Base-by-base conservation (phyloP, 306 rosid species). In the Prinsepia uniflora region DNA sequence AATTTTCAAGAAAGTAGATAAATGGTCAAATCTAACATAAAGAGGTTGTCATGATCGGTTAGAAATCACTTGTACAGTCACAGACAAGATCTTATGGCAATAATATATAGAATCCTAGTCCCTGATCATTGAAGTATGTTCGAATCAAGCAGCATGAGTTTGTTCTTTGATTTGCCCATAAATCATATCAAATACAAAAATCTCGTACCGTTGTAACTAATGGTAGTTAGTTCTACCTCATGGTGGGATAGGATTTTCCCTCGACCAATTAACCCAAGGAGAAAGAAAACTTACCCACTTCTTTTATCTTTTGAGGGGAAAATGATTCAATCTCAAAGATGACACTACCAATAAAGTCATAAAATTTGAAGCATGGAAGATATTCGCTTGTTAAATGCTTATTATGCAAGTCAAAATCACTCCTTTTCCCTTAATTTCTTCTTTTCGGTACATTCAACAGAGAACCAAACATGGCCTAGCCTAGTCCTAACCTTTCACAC, bases 1-100 rank as follows among this genome's bases (percentile, higher is more conserved):
- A n/a, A 24, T 50, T 67, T 17, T 7, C 70, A 66, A 15, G 20
- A 47, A 65, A 46, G 24, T 30, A 66, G 20, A 24, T 4, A 65
- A 44, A 47, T 3, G 8, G 5, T 46, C 12, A 39, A 62, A 59
- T 40, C 6, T 62, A 15, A 39, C 47, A 46, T 14, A 40, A 12
- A 54, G 3, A n/a, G 15, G 24, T 73, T 20, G 40, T 52, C 20
- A 66, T 56, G 63, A 47, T n/a, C 41, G 39, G 65, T 63, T 78
- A 48, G 56, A 66, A 19, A 67, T 43, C 41, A 39, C 4, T 63
- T 53, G 5, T 45, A 39, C 34, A 5, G 12, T 53, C 42, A 36
- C 11, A 49, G 48, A 22, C 14, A 24, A 19, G 40, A 47, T 19
- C 65, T 59, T 30, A 15, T 41, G 39, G n/a, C 43, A 24, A 60